A percentile compares a stretch with the other conserved stretches of the same genome.
These are phyloP conservation scores for Xylaria sp. DNA, from an alignment of 2,329 filamentous ascomycete genomes.

Conservation along the genomic window DNA sequence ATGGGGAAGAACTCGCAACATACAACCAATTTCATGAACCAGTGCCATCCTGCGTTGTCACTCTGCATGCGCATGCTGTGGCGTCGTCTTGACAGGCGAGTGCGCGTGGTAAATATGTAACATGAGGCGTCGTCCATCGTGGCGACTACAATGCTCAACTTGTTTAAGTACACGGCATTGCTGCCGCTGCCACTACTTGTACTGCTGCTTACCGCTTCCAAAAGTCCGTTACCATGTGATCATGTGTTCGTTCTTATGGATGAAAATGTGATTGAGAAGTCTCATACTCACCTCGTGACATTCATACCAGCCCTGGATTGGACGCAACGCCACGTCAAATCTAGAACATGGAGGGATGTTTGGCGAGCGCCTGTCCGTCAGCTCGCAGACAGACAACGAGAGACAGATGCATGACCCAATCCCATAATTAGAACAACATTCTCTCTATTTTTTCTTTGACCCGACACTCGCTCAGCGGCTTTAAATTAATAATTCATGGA, in stretches of 20 bases:
- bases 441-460: background rate
- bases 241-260: slow-evolving; percentile 7
- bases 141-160: background rate
- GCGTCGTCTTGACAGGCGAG: background rate
- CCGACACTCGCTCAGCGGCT: slow-evolving; percentile 24
- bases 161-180: background rate
- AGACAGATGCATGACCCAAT: slow-evolving; percentile 5
- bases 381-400: slow-evolving; percentile 1
- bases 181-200: background rate
- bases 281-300: background rate
- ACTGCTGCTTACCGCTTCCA: slow-evolving; percentile 5
- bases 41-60: slow-evolving; percentile 20
- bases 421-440: slow-evolving; percentile 34
- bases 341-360: background rate
- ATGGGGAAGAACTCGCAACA: slow-evolving; percentile 17
- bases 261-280: slow-evolving; percentile 2
- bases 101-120: slow-evolving; percentile 1
- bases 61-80: slow-evolving; percentile 23
- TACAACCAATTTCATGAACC: slow-evolving; percentile 6
- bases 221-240: background rate
- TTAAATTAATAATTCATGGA: slow-evolving; percentile 6
- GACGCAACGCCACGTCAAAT: slow-evolving; percentile 24
- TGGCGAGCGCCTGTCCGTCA: slow-evolving; percentile 13
- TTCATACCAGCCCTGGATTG: background rate
- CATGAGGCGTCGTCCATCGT: slow-evolving; percentile 21